A percentile compares a stretch with the other conserved stretches of the same genome.
Evolutionary conservation across 129 eudicot genomes (phyloP).

Genomic region (Tagetes erecta): DNA sequence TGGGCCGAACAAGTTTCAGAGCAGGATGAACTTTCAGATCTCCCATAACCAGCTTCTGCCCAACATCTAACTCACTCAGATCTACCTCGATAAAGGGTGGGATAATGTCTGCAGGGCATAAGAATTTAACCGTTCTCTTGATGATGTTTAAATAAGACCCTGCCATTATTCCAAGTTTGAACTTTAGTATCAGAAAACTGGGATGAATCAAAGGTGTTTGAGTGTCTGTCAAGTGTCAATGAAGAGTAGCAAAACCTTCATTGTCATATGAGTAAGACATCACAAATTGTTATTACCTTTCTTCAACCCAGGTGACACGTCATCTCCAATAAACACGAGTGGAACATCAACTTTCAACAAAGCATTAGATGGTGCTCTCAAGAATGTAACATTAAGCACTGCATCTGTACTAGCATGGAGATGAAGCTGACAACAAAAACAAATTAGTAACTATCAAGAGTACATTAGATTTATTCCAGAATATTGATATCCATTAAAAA

Average conservation of each 20-base stretch:
- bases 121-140: conserved; percentile 72
- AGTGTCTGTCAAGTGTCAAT: too few relatives aligned
- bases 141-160: conserved; percentile 81
- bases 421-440: conserved; percentile 64
- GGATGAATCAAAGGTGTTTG: too few relatives aligned
- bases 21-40: conserved; percentile 95
- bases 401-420: conserved; percentile 78
- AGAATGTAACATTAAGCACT: conserved; percentile 79
- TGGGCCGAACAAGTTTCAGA: conserved; percentile 51
- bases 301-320: conserved; percentile 87
- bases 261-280: background rate
- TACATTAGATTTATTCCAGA: conserved; percentile 2
- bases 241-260: background rate
- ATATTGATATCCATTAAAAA: background rate
- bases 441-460: background rate
- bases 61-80: conserved; percentile 80
- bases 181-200: background rate
- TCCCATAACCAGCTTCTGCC: conserved; percentile 77
- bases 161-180: conserved; percentile 26
- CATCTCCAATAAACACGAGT: conserved; percentile 91
- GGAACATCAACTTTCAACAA: conserved; percentile 90
- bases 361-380: conserved; percentile 90
- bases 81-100: conserved; percentile 95
- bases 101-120: conserved; percentile 83
- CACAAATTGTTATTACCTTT: conserved; percentile 55